Evolutionary conservation across 495 filamentous ascomycete species (phyloP), one percentile per base, ranked within the genome.

Genomic region (Daldinia vernicosa): DNA sequence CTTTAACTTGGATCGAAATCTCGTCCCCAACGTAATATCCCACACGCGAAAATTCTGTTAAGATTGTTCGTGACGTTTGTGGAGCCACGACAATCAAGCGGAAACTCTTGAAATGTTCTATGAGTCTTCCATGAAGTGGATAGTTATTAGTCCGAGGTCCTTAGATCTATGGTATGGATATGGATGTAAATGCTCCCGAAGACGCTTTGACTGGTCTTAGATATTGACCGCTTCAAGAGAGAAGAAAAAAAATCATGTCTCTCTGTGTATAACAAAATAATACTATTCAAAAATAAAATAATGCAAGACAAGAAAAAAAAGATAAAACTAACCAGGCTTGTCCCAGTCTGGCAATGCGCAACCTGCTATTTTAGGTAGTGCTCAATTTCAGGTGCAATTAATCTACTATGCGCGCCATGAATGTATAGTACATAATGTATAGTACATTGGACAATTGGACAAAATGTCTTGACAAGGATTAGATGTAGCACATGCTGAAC

Each of bases 401-500:
- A 73, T 72, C 60, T 27, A 69, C 65, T 69, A 72, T 69, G 66
- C 60, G 33, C 50, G 32, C 56, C 50, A 17, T 59, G 6, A 6
- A 73, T 66, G 70, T 73, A 73, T 66, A 53, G 66, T 73, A 73
- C 70, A 73, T n/a, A 6, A 73, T 66, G 70, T 73, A 73, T 66
- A 53, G 66, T 73, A 73, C 70, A 73, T n/a, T n/a, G n/a, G n/a
- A n/a, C n/a, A n/a, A n/a, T 73, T 40, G 30, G 28, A 53, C 51
- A 35, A 56, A 43, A 69, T 73, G 61, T 68, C 60, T 69, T 40
- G 58, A 66, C 66, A 65, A 52, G 70, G 70, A 66, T 11, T n/a
- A 35, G 35, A 66, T 73, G 70, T 69, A 73, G 70, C 70, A 73
- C 70, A 73, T 73, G 70, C 57, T 69, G 70, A 66, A 69, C 50